Evolutionary conservation across 2,329 filamentous ascomycete genomes (phyloP).

Genomic region (Epicoccum sorghinum): DNA sequence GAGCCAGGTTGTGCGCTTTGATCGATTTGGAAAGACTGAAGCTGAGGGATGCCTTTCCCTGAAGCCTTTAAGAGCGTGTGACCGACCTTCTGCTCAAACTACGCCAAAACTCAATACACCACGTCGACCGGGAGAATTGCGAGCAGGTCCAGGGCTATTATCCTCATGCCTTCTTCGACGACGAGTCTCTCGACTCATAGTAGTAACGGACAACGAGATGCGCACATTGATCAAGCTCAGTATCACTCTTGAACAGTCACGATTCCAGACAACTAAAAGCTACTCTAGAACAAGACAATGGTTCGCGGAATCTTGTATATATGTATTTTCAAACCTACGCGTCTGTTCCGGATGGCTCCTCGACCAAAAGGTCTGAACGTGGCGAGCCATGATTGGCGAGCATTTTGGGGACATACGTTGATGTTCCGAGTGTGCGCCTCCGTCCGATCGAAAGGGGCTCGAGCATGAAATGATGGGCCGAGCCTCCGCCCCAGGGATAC

Average conservation of each 20-base stretch:
- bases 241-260: constrained; percentile 83
- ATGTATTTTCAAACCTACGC: no score
- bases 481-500: no score
- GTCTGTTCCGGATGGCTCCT: no score
- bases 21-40: constrained; percentile 96
- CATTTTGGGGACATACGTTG: no score
- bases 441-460: no score
- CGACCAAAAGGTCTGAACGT: no score
- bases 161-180: constrained; percentile 86
- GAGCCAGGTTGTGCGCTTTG: constrained; percentile 67
- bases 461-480: no score
- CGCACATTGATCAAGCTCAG: constrained; percentile 93
- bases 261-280: no score
- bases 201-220: constrained; percentile 98
- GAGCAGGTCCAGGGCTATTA: constrained; percentile 95
- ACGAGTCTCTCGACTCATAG: constrained; percentile 87
- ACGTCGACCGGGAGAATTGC: constrained; percentile 76
- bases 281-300: no score
- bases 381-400: no score
- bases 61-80: constrained; percentile 93
- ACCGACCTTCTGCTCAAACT: constrained; percentile 75
- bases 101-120: constrained; percentile 62
- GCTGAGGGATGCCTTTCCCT: constrained; percentile 95
- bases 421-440: no score
- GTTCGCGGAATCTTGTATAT: no score